These are phyloP conservation scores for Raffaelea deltoideospora DNA, from an alignment of 2,329 filamentous ascomycete species.

Conservation along the genomic window DNA sequence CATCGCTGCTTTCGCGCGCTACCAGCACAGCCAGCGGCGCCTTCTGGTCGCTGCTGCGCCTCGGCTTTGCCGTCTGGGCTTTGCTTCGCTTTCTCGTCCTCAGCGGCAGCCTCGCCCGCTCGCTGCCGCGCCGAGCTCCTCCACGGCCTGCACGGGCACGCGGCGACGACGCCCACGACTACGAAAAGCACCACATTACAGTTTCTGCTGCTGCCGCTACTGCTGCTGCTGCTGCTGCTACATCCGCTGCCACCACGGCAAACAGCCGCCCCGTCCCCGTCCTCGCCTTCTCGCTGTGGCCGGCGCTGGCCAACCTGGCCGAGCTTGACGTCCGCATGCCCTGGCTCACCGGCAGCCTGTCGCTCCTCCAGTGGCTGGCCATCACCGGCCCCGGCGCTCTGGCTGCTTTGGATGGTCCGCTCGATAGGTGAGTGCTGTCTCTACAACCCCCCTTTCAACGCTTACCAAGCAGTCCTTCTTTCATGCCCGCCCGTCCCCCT, in stretches of 20 bases:
- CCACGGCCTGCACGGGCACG: constrained; percentile 6
- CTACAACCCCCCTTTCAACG: constrained; percentile 7
- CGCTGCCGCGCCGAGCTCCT: constrained; percentile 38
- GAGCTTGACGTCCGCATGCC: constrained; percentile 74
- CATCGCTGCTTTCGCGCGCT: neutral
- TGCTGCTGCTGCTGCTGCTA: neutral
- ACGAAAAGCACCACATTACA: neutral
- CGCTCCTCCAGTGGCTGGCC: constrained; percentile 60
- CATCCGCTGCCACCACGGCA: neutral
- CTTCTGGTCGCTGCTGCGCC: constrained; percentile 44
- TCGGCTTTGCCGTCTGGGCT: constrained; percentile 39
- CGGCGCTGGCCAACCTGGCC: constrained; percentile 55
- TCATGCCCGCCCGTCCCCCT: neutral
- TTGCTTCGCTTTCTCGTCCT: constrained; percentile 50
- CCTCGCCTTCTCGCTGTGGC: constrained; percentile 63
- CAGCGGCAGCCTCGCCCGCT: constrained; percentile 51
- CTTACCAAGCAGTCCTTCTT: neutral
- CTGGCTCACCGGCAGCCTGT: constrained; percentile 66
- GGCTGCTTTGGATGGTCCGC: constrained; percentile 56
- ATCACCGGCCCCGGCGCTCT: constrained; percentile 61
- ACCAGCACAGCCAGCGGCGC: constrained; percentile 19
- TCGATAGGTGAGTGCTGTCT: constrained; percentile 68
- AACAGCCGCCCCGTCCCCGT: constrained; percentile 37
- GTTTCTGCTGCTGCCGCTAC: too few species aligned
- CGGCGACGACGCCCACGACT: neutral